These are phyloP conservation scores for Populus alba DNA, from an alignment of 345 rosid genomes.

Conservation along the genomic window DNA sequence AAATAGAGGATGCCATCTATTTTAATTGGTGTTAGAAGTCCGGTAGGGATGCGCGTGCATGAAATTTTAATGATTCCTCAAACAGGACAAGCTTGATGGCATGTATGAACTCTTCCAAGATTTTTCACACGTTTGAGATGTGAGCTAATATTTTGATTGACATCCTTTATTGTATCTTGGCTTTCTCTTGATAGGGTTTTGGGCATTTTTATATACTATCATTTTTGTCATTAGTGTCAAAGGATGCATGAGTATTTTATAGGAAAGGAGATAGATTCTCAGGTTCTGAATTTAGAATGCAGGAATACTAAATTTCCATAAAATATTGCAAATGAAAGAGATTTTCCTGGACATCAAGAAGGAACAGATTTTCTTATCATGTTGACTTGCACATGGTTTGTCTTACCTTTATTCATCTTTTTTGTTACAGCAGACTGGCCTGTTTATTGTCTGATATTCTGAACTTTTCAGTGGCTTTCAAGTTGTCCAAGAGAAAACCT, in stretches of 20 bases:
- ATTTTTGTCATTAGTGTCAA: neutral
- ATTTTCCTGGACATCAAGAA: neutral
- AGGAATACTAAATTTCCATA: neutral
- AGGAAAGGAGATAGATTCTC: neutral
- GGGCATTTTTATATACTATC: neutral
- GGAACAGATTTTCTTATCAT: neutral
- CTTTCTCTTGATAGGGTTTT: neutral
- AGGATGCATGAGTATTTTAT: neutral
- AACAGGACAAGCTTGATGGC: neutral
- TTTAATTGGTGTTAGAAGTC: neutral
- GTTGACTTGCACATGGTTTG: constrained; percentile 2
- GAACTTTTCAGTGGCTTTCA: constrained; percentile 83
- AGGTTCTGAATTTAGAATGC: neutral
- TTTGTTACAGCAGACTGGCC: constrained; percentile 7
- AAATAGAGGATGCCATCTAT: neutral
- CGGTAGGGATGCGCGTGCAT: neutral
- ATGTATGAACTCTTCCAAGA: neutral
- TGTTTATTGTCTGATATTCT: constrained; percentile 26
- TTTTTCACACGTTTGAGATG: neutral
- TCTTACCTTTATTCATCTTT: constrained; percentile 5
- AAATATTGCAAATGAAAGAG: neutral
- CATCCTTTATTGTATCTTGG: neutral
- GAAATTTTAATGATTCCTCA: neutral
- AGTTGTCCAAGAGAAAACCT: constrained; percentile 90
- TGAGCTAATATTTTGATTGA: neutral